Percentiles rank a stretch among this genome's conserved stretches.
These are phyloP conservation scores for Grosmannia serpens DNA, from an alignment of 2,329 filamentous ascomycete genomes.

Conservation along the genomic window DNA sequence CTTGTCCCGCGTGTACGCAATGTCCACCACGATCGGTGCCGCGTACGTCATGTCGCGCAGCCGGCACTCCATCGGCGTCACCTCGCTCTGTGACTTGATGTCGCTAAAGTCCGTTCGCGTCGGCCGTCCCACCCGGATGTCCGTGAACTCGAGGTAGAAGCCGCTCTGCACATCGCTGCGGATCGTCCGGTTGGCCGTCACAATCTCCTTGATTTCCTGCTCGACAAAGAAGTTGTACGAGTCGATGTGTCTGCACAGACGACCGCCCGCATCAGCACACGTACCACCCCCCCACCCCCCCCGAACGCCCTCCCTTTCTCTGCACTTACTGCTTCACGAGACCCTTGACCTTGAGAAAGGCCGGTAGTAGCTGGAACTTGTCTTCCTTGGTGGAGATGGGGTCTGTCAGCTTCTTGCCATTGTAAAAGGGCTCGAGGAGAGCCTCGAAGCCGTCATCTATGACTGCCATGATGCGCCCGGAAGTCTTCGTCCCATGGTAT, in stretches of 20 bases:
- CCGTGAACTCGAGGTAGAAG: constrained; percentile 87
- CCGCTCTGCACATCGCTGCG: constrained; percentile 85
- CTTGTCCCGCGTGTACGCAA: constrained; percentile 77
- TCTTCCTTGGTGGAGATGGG: constrained; percentile 59
- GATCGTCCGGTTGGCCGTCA: constrained; percentile 79
- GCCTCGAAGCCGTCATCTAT: constrained; percentile 55
- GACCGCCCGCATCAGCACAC: not conserved
- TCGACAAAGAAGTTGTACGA: constrained; percentile 99
- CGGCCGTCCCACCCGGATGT: constrained; percentile 78
- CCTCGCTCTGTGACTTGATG: constrained; percentile 55
- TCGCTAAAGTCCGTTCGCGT: constrained; percentile 68
- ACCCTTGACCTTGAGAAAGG: constrained; percentile 96
- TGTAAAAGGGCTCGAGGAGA: constrained; percentile 55
- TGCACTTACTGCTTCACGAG: constrained; percentile 69
- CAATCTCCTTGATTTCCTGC: constrained; percentile 92
- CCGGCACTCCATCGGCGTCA: constrained; percentile 94
- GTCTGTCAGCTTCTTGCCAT: constrained; percentile 55
- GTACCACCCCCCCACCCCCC: not conserved
- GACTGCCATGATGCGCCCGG: constrained; percentile 30
- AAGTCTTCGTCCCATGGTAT: not conserved
- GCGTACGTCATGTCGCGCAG: constrained; percentile 97
- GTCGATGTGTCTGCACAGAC: constrained; percentile 63
- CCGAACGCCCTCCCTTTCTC: too few relatives aligned
- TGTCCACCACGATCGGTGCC: constrained; percentile 85
- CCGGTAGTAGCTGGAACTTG: constrained; percentile 93